Evolutionary conservation across 2,329 filamentous ascomycete species (phyloP), one percentile per base, ranked within the genome.

Genomic region (Mariannaea elegans): DNA sequence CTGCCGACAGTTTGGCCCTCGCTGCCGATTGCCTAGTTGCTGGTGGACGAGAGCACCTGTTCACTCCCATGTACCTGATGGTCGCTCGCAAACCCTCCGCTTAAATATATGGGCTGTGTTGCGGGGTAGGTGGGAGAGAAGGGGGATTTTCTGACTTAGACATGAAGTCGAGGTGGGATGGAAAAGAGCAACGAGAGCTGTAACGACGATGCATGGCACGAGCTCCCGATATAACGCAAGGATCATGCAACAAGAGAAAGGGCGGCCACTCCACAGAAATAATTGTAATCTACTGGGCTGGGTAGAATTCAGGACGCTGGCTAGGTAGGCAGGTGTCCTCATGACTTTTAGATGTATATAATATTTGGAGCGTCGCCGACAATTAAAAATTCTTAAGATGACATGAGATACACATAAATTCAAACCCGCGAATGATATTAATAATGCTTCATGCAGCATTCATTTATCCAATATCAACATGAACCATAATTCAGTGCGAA

Each of bases 41-140:
- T 46, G 94, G 94, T 78, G 94, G 89, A 32, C 87, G 88, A 76
- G 84, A 94, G 81, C 91, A 97, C 77, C 85, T 98, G n/a, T 98
- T 98, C 80, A 98, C 94, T 2, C 94, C 94, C 56, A 98, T 98
- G 94, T 97, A 97, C 81, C 82, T 98, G 73, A 97, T 97, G 92
- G 87, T 97, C 60, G 94, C 88, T 62, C 88, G 92, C 79, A 97
- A 97, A 84, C 93, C 94, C 50, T 66, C 58, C 34, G 68, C 66
- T 45, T 71, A 70, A 63, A 58, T 3, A 23, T 10, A 12, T 14
- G 4, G 7, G n/a, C n/a, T n/a, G n/a, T n/a, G n/a, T n/a, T n/a
- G n/a, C n/a, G n/a, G n/a, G n/a, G n/a, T n/a, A n/a, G n/a, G n/a
- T n/a, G n/a, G 24, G 24, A 27, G 24, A 27, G 24, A 27, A 10